These are phyloP conservation scores for Aspergillus caelatus DNA, from an alignment of 2,329 filamentous ascomycete species.

Conservation along the genomic window DNA sequence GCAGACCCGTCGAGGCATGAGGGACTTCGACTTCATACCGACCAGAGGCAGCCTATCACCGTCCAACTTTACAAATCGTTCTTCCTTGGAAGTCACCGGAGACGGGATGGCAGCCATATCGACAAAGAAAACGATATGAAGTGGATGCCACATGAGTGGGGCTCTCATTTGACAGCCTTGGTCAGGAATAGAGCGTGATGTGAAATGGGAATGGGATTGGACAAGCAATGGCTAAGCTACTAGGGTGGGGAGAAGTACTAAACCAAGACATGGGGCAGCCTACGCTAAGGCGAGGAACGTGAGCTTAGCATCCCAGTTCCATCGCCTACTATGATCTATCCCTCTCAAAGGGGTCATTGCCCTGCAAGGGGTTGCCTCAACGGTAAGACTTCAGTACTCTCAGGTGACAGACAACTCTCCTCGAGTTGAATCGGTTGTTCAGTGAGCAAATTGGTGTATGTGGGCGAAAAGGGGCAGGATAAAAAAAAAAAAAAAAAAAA, in stretches of 20 bases:
- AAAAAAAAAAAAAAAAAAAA: neutral
- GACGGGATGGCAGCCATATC: too few relatives aligned
- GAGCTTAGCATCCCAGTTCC: neutral
- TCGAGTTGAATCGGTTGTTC: neutral
- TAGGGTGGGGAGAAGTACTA: neutral
- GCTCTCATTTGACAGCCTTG: neutral
- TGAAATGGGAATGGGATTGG: neutral
- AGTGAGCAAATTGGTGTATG: neutral
- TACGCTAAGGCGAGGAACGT: neutral
- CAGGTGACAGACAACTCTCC: neutral
- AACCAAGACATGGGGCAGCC: neutral
- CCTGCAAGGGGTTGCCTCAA: neutral
- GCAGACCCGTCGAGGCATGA: neutral
- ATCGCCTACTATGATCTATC: too few relatives aligned
- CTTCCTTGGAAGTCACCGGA: neutral
- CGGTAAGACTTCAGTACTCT: neutral
- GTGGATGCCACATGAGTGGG: neutral
- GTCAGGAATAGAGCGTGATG: neutral
- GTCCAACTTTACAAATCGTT: neutral
- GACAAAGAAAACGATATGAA: neutral
- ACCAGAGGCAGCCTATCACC: neutral
- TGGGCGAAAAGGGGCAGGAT: neutral
- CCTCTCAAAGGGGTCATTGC: neutral
- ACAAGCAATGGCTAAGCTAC: constrained; percentile 1
- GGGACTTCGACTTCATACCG: neutral